Percentiles rank a stretch among this genome's conserved stretches.
These are phyloP conservation scores for Pythium monospermum DNA, from an alignment of 352 stramenopile species.

Conservation along the genomic window DNA sequence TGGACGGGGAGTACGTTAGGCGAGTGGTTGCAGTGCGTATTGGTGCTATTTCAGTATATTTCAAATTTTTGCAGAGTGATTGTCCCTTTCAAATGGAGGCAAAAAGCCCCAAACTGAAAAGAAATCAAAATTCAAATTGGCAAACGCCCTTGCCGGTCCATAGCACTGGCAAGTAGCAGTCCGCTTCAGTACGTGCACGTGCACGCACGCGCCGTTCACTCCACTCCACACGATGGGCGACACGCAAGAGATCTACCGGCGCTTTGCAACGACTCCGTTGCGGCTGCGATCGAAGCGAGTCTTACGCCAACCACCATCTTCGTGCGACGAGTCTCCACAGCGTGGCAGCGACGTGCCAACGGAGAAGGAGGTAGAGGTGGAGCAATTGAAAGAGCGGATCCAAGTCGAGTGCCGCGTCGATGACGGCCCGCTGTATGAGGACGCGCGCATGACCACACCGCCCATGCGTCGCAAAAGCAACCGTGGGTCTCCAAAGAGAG, in stretches of 20 bases:
- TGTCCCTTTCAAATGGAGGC: too few species aligned
- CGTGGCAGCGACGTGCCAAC: not conserved
- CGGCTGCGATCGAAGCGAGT: conserved; percentile 10
- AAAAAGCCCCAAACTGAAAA: conserved; percentile 3
- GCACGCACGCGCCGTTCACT: too few species aligned
- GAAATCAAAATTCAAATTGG: conserved; percentile 17
- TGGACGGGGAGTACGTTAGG: too few species aligned
- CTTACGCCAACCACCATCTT: not conserved
- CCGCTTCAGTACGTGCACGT: too few species aligned
- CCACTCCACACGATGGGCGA: too few species aligned
- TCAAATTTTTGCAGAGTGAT: too few species aligned
- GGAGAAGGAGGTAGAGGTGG: conserved; percentile 3
- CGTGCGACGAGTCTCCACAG: not conserved
- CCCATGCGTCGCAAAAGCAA: too few species aligned
- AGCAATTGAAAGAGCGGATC: conserved; percentile 9
- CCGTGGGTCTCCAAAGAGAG: not conserved
- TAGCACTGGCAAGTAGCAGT: too few species aligned
- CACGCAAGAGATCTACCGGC: conserved; percentile 21
- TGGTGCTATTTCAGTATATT: too few species aligned
- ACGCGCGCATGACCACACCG: too few species aligned
- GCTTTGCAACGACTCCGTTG: conserved; percentile 19
- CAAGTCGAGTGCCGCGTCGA: conserved; percentile 12
- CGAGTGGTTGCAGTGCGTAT: too few species aligned
- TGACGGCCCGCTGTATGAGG: too few species aligned
- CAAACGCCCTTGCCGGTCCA: not conserved